A percentile compares a stretch with the other conserved stretches of the same genome.
These are phyloP conservation scores for Cadophora gregata DNA, from an alignment of 2,329 filamentous ascomycete genomes.

Conservation along the genomic window DNA sequence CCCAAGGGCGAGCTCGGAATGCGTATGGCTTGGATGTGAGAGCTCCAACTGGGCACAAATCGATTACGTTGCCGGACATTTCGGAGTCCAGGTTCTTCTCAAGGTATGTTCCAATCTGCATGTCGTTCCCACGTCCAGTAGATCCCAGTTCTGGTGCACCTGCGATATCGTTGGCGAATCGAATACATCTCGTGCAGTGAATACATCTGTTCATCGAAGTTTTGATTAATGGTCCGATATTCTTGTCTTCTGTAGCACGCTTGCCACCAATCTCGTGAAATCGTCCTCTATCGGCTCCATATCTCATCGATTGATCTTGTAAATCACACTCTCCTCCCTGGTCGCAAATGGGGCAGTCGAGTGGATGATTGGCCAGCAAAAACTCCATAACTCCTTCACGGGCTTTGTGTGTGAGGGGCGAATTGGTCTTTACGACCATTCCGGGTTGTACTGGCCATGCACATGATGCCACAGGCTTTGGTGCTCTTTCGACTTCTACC, in stretches of 20 bases:
- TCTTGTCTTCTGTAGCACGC: slow-evolving; percentile 98
- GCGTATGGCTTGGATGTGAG: slow-evolving; percentile 97
- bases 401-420: slow-evolving; percentile 94
- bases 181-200: slow-evolving; percentile 96
- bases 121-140: slow-evolving; percentile 91
- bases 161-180: slow-evolving; percentile 96
- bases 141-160: slow-evolving; percentile 95
- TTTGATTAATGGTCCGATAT: slow-evolving; percentile 97
- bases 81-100: slow-evolving; percentile 94
- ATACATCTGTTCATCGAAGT: slow-evolving; percentile 99
- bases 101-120: slow-evolving; percentile 98
- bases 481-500: slow-evolving; percentile 94
- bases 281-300: slow-evolving; percentile 91
- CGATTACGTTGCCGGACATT: slow-evolving; percentile 95
- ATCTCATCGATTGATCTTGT: slow-evolving; percentile 99
- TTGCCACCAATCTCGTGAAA: slow-evolving; percentile 97
- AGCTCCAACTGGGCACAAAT: slow-evolving; percentile 96
- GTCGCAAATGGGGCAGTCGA: slow-evolving; percentile 97
- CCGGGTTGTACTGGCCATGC: slow-evolving; percentile 98
- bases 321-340: slow-evolving; percentile 99
- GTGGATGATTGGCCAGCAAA: slow-evolving; percentile 90
- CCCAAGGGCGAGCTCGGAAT: slow-evolving; percentile 96
- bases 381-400: slow-evolving; percentile 99
- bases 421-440: slow-evolving; percentile 99
- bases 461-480: slow-evolving; percentile 97